These are phyloP conservation scores for Candida oleophila DNA, from an alignment of 805 yeast species.

Conservation along the genomic window DNA sequence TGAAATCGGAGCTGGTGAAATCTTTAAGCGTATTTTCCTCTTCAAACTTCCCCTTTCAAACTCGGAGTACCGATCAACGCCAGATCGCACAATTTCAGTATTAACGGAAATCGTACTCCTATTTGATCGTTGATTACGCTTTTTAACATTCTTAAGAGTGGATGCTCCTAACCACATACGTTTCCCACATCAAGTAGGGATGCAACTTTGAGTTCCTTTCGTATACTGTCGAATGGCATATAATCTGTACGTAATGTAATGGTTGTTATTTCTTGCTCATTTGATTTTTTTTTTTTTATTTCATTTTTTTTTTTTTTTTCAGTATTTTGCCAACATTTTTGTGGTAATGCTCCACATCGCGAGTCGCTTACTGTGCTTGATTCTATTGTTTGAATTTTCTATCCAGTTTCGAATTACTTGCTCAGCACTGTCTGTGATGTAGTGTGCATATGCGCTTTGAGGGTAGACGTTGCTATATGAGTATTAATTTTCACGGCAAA, in stretches of 20 bases:
- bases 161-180: background rate
- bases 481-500: no score
- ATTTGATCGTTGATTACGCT: no score
- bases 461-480: no score
- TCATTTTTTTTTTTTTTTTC: background rate
- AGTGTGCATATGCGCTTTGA: no score
- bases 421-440: background rate
- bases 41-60: no score
- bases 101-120: no score
- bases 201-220: background rate
- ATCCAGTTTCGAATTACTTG: background rate
- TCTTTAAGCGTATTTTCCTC: no score
- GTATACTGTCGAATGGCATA: background rate
- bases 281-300: constrained; percentile 1
- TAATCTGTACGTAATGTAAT: background rate
- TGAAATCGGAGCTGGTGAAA: no score
- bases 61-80: no score
- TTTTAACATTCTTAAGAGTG: no score
- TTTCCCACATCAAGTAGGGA: background rate
- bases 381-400: background rate
- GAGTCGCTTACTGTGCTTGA: background rate
- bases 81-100: no score
- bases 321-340: background rate
- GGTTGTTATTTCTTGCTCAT: background rate
- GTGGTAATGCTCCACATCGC: background rate